Evolutionary conservation across 23 red algal species (phyloP).

Genomic region (Cyanidiococcus yangmingshanensis): DNA sequence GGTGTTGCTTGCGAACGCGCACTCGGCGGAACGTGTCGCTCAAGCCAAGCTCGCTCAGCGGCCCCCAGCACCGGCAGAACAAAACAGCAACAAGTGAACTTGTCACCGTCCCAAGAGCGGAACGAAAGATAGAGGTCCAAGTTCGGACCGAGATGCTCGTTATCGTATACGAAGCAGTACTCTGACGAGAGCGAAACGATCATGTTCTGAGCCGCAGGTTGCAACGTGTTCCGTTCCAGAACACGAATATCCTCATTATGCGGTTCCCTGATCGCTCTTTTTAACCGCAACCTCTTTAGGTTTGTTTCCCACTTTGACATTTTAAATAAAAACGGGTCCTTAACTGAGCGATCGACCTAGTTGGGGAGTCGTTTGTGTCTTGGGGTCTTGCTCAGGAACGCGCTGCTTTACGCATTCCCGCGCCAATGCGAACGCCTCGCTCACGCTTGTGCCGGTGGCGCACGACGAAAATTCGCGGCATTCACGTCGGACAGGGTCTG

Average conservation of each 20-base stretch:
- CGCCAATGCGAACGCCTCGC: too few species aligned
- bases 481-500: too few species aligned
- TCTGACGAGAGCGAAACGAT: not conserved
- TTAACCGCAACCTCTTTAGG: not conserved
- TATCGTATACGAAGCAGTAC: not conserved
- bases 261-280: not conserved
- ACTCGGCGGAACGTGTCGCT: not conserved
- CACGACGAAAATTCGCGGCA: too few species aligned
- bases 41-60: not conserved
- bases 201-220: not conserved
- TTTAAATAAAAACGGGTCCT: not conserved
- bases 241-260: not conserved
- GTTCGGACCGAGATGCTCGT: conserved; percentile 14
- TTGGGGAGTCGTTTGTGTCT: too few species aligned
- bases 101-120: not conserved
- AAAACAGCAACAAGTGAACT: conserved; percentile 17
- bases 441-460: too few species aligned
- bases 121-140: not conserved
- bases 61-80: not conserved
- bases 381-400: too few species aligned
- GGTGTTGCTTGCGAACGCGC: not conserved
- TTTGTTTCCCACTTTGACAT: not conserved
- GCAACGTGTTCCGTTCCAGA: conserved; percentile 1
- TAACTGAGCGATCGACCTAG: too few species aligned
- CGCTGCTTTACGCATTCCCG: too few species aligned